Conservation (phyloP, 441 rosid species). For the Jatropha multifida region DNA sequence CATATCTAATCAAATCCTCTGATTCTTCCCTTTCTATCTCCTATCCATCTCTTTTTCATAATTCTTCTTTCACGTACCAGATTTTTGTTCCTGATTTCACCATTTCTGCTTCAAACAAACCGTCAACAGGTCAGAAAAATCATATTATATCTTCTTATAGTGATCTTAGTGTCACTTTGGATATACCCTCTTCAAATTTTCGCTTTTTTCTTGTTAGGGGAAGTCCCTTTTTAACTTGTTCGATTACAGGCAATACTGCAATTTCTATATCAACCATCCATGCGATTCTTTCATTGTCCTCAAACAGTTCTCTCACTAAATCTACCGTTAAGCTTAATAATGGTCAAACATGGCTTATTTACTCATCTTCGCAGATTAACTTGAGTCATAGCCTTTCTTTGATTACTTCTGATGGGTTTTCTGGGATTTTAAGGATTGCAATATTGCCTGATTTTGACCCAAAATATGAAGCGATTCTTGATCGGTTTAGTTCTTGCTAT, state of each 20-base stretch:
- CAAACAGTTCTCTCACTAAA: constrained; percentile 55
- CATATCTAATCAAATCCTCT: constrained; percentile 74
- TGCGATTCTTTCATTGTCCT: constrained; percentile 57
- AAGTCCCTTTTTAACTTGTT: constrained; percentile 81
- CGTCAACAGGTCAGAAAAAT: constrained; percentile 28
- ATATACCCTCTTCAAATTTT: constrained; percentile 62
- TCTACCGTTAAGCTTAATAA: constrained; percentile 69
- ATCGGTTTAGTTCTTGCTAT: constrained; percentile 80
- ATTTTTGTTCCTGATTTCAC: constrained; percentile 63
- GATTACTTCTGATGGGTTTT: constrained; percentile 48
- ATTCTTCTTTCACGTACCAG: constrained; percentile 64
- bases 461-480: constrained; percentile 51
- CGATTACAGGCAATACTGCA: constrained; percentile 42
- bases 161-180: constrained; percentile 83
- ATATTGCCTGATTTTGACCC: constrained; percentile 50
- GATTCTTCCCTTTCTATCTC: constrained; percentile 62
- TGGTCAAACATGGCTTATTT: constrained; percentile 80
- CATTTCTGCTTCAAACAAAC: constrained; percentile 48
- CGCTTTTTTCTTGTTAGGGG: constrained; percentile 83
- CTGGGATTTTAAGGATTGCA: constrained; percentile 67
- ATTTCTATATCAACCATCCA: constrained; percentile 71
- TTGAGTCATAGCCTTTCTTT: constrained; percentile 41
- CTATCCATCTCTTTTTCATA: constrained; percentile 66
- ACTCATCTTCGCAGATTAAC: constrained; percentile 66
- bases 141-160: constrained; percentile 66